A percentile compares a stretch with the other conserved stretches of the same genome.
phyloP scores from a whole-genome alignment of 2,329 filamentous ascomycete genomes.

The Phialophora chinensis region DNA sequence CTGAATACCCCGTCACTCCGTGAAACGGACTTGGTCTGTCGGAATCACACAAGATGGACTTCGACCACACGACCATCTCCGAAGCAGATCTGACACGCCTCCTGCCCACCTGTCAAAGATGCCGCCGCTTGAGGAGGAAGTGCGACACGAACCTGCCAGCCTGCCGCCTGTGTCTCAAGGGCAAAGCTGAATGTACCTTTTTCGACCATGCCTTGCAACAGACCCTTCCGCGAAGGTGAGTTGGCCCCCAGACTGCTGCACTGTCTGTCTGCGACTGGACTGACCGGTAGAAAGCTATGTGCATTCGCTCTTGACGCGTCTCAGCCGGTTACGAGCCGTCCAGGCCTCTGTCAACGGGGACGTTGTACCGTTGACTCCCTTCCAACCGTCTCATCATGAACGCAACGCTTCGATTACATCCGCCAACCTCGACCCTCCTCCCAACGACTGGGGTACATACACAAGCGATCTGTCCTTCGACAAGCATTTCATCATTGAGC shows the following conservation, averaged over 20 bases:
- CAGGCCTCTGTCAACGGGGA: constrained; percentile 36
- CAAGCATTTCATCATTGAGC: constrained; percentile 40
- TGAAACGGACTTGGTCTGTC: constrained; percentile 34
- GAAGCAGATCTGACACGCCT: constrained; percentile 40
- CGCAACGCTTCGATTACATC: constrained; percentile 27
- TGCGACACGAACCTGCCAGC: constrained; percentile 42
- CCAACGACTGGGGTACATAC: constrained; percentile 37
- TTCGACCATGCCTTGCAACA: constrained; percentile 42
- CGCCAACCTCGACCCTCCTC: constrained; percentile 24
- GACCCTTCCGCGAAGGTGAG: constrained; percentile 40
- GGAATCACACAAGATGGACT: constrained; percentile 32
- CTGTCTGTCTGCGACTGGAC: not conserved
- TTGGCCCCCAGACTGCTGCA: not conserved
- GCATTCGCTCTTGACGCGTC: constrained; percentile 39
- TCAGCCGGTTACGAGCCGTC: constrained; percentile 38
- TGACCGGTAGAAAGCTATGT: constrained; percentile 35
- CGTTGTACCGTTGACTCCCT: constrained; percentile 18
- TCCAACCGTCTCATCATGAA: constrained; percentile 27
- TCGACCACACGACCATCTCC: constrained; percentile 39
- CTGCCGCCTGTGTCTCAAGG: constrained; percentile 41
- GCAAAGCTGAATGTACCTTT: constrained; percentile 42
- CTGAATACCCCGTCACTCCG: constrained; percentile 22
- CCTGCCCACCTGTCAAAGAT: constrained; percentile 41
- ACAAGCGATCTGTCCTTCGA: constrained; percentile 39
- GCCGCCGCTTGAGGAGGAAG: constrained; percentile 41